These are phyloP conservation scores for Verticillium alfalfae DNA, from an alignment of 2,329 filamentous ascomycete genomes.

Conservation along the genomic window DNA sequence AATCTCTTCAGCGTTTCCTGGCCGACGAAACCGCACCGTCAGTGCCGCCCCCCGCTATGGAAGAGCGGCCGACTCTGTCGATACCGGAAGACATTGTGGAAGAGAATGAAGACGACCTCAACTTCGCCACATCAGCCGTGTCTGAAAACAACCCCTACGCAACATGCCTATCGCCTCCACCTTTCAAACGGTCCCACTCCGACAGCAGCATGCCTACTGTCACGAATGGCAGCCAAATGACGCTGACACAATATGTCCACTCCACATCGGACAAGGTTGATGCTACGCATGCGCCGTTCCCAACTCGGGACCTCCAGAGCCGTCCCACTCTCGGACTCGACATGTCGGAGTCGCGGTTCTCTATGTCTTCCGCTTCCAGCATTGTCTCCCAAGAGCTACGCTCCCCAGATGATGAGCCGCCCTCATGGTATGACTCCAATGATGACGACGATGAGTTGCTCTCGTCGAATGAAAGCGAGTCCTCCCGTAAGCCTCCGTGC, in stretches of 20 bases:
- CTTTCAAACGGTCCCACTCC: constrained; percentile 33
- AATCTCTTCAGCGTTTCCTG: constrained; percentile 47
- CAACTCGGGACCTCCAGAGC: constrained; percentile 3
- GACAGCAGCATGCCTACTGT: constrained; percentile 18
- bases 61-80: constrained; percentile 22
- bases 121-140: constrained; percentile 50
- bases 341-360: constrained; percentile 19
- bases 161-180: constrained; percentile 48
- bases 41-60: constrained; percentile 7
- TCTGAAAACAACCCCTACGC: constrained; percentile 37
- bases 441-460: constrained; percentile 28
- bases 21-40: constrained; percentile 35
- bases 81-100: constrained; percentile 29
- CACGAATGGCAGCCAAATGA: constrained; percentile 16
- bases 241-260: constrained; percentile 12
- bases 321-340: constrained; percentile 8
- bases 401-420: constrained; percentile 33
- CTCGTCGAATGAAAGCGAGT: constrained; percentile 28
- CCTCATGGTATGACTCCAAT: constrained; percentile 41
- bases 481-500: constrained; percentile 17
- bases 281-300: background rate
- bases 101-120: constrained; percentile 46
- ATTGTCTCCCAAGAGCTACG: constrained; percentile 26
- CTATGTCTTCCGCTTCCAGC: constrained; percentile 23
- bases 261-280: background rate